Base-by-base conservation (phyloP, 1,284 basidiomycete species). In the Leccinum huronense region DNA sequence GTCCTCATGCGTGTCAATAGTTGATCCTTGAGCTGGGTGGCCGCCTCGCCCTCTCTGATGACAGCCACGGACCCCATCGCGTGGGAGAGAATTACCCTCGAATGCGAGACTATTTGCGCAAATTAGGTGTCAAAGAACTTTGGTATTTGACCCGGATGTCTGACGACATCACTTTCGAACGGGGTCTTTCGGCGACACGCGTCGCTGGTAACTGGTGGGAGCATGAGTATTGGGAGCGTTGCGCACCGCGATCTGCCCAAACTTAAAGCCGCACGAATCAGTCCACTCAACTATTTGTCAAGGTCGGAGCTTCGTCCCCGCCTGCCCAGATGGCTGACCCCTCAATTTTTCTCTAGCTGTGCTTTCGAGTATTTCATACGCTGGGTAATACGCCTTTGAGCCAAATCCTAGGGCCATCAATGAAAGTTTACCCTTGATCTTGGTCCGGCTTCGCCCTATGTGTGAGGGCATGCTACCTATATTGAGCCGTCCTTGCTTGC, bases 31-130 rank as follows among this genome's bases (percentile, higher is more conserved):
- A 80, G 19, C 74, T 81, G 42, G 84, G 83, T 6, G 97, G 97
- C 1, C 84, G 87, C 27, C 84, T 98, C 64, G 87, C 91, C 23
- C 82, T 98, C 19, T 98, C 96, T 2, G 97, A 99, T 75, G 97
- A 99, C 77, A 97, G 95, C 63, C 97, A 99, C 72, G 95, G 95
- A 1, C 90, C 94, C 1, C 84, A 88, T 45, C 88, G 89, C 16
- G 95, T 99, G 54, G 97, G 94, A 0, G 80, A 95, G 61, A 95
- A 98, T 76, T 99, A 97, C 72, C 69, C 79, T 61, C 82, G 84
- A 14, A 75, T 92, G 68, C 80, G 81, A 54, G 79, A 83, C 6
- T 98, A 98, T 75, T 80, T 96, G n/a, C 75, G 80, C 61, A 75
- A 77, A 2, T 73, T 85, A 27, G 84, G 83, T 2, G 83, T 98